Percentiles rank a stretch among this genome's conserved stretches.
phyloP scores from a whole-genome alignment of 768 basidiomycete genomes.

The Lyophyllum decastes region DNA sequence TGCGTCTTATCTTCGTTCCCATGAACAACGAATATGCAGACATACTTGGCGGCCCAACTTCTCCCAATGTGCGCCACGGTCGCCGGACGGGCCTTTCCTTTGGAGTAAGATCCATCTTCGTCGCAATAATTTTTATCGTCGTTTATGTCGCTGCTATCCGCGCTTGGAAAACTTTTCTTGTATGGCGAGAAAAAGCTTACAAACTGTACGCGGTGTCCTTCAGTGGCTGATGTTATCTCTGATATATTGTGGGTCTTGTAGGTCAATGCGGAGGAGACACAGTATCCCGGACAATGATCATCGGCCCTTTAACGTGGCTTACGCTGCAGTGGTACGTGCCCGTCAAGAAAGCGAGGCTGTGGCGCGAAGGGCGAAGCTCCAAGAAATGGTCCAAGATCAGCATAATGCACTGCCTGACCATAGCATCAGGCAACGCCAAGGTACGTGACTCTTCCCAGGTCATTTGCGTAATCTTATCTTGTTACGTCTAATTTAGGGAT shows the following conservation, averaged over 20 bases:
- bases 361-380: constrained; percentile 28
- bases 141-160: constrained; percentile 37
- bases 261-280: constrained; percentile 72
- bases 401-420: constrained; percentile 38
- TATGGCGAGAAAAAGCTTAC: constrained; percentile 64
- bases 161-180: constrained; percentile 47
- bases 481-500: constrained; percentile 20
- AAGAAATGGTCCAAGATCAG: constrained; percentile 37
- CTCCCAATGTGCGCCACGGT: constrained; percentile 34
- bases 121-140: constrained; percentile 36
- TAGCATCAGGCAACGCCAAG: constrained; percentile 44
- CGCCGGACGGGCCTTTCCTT: constrained; percentile 40
- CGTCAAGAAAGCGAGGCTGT: constrained; percentile 53
- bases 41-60: constrained; percentile 64
- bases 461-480: constrained; percentile 26
- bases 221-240: constrained; percentile 8
- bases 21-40: constrained; percentile 74
- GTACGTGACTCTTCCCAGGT: constrained; percentile 32
- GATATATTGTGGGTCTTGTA: constrained; percentile 29
- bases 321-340: constrained; percentile 64
- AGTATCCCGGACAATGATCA: constrained; percentile 85
- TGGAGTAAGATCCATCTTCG: constrained; percentile 36
- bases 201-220: constrained; percentile 52
- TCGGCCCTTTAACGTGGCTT: constrained; percentile 87
- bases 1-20: constrained; percentile 24